Evolutionary conservation across 306 rosid species (phyloP).

Genomic region (Elaeagnus macrophylla): DNA sequence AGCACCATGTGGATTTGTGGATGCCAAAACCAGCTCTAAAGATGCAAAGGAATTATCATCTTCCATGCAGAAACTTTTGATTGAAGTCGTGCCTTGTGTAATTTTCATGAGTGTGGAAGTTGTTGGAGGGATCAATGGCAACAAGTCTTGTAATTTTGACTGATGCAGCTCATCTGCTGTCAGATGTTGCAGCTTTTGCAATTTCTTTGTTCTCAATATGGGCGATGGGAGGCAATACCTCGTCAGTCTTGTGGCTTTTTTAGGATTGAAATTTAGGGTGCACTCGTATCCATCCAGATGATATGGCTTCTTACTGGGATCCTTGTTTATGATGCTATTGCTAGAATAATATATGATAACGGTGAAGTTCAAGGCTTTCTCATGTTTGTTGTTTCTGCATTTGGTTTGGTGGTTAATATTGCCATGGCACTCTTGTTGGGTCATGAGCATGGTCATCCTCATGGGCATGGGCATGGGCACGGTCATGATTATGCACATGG

Average conservation of each 20-base stretch:
- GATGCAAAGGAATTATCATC: conserved; percentile 32
- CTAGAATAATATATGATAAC: conserved; percentile 25
- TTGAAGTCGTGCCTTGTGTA: conserved; percentile 28
- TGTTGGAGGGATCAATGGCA: too few relatives aligned
- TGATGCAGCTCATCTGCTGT: too few relatives aligned
- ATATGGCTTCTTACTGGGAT: conserved; percentile 51
- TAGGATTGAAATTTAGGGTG: conserved; percentile 39
- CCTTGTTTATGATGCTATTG: conserved; percentile 38
- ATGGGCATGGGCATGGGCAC: conserved; percentile 29
- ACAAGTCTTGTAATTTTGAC: too few relatives aligned
- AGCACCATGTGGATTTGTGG: conserved; percentile 39
- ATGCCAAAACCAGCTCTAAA: conserved; percentile 26
- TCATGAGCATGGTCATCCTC: conserved; percentile 28
- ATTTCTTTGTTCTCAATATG: too few relatives aligned
- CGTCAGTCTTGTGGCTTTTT: conserved; percentile 44
- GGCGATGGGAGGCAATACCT: conserved; percentile 34
- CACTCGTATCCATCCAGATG: conserved; percentile 48
- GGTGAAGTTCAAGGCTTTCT: conserved; percentile 40
- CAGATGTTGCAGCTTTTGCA: too few relatives aligned
- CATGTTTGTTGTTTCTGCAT: conserved; percentile 40
- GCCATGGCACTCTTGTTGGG: conserved; percentile 40
- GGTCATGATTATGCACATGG: conserved; percentile 25
- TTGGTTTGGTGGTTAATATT: conserved; percentile 35
- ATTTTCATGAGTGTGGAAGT: too few relatives aligned
- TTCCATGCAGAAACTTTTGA: conserved; percentile 35